Percentiles rank a stretch among this genome's conserved stretches.
phyloP scores from a whole-genome alignment of 1,284 basidiomycete species.

The Microbotryum silenes-acaulis region DNA sequence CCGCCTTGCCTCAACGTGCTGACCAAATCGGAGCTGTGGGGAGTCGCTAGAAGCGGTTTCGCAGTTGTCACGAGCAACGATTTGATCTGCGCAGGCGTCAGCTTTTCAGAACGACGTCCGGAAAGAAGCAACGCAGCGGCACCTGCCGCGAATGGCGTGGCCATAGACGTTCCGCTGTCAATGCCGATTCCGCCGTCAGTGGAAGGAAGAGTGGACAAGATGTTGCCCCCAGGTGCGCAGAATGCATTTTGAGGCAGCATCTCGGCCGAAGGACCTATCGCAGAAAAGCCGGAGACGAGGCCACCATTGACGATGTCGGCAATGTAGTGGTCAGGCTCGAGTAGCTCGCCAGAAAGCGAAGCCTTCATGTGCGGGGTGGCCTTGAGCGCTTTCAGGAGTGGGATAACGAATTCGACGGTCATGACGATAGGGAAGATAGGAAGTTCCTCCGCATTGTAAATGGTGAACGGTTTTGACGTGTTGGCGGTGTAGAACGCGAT shows the following conservation, averaged over 20 bases:
- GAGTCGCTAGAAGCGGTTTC: slow-evolving; percentile 47
- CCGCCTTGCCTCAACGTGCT: slow-evolving; percentile 36
- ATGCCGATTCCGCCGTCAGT: slow-evolving; percentile 46
- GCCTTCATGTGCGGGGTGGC: too few species aligned
- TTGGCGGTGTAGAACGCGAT: too few species aligned
- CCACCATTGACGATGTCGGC: slow-evolving; percentile 48
- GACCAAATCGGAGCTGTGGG: slow-evolving; percentile 41
- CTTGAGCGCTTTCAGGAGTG: too few species aligned
- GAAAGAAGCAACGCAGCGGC: slow-evolving; percentile 56
- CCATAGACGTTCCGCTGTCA: slow-evolving; percentile 44
- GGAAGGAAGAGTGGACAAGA: slow-evolving; percentile 54
- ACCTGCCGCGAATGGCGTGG: slow-evolving; percentile 51
- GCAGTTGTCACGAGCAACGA: slow-evolving; percentile 56
- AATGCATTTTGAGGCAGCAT: slow-evolving; percentile 53
- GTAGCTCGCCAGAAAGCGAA: too few species aligned
- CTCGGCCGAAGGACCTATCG: slow-evolving; percentile 52
- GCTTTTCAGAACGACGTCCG: slow-evolving; percentile 47
- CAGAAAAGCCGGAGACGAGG: slow-evolving; percentile 44
- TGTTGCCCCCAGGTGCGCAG: slow-evolving; percentile 53
- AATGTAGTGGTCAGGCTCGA: slow-evolving; percentile 23
- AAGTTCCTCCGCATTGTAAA: too few species aligned
- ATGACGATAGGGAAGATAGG: too few species aligned
- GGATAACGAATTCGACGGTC: too few species aligned
- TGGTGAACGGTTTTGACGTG: too few species aligned
- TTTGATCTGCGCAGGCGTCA: slow-evolving; percentile 45